Percentiles rank a stretch among this genome's conserved stretches.
Conservation (phyloP, 305 asterid genomes). For the Fraxinus ornus region DNA sequence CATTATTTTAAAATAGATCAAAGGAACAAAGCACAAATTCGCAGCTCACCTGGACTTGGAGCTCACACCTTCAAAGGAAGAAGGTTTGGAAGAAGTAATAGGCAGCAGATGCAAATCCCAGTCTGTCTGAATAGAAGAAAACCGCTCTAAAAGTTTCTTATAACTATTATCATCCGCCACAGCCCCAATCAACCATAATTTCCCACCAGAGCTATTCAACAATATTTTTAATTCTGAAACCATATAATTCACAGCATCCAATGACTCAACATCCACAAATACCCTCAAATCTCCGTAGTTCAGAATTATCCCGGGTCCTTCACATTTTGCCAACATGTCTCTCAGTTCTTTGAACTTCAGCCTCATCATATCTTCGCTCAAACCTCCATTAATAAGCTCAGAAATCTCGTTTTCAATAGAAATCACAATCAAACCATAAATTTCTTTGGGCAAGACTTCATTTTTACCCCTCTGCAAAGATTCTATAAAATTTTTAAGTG, state of each 20-base stretch:
- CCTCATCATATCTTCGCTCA: conserved; percentile 43
- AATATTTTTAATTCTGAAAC: conserved; percentile 55
- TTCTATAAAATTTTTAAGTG: conserved; percentile 45
- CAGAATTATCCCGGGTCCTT: conserved; percentile 52
- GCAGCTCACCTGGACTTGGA: conserved; percentile 67
- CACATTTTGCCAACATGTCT: conserved; percentile 34
- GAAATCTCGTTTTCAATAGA: conserved; percentile 53
- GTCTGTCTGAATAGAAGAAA: conserved; percentile 63
- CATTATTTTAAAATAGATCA: conserved; percentile 12
- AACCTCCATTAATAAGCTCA: conserved; percentile 36
- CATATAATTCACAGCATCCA: conserved; percentile 38
- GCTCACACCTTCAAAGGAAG: conserved; percentile 45
- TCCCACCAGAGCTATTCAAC: conserved; percentile 44
- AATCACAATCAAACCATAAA: conserved; percentile 49
- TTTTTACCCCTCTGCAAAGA: conserved; percentile 43
- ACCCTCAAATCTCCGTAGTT: conserved; percentile 68
- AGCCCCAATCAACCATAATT: conserved; percentile 71
- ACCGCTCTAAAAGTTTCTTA: conserved; percentile 48
- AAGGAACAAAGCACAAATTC: not conserved
- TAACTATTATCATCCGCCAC: conserved; percentile 52
- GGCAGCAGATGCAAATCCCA: conserved; percentile 85
- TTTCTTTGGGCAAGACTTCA: conserved; percentile 50
- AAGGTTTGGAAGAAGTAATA: conserved; percentile 47
- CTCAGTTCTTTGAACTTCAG: conserved; percentile 55
- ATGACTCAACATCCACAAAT: conserved; percentile 46